Evolutionary conservation across 495 filamentous ascomycete species (phyloP), one percentile per base, ranked within the genome.

Genomic region (Amphirosellinia nigrospora): DNA sequence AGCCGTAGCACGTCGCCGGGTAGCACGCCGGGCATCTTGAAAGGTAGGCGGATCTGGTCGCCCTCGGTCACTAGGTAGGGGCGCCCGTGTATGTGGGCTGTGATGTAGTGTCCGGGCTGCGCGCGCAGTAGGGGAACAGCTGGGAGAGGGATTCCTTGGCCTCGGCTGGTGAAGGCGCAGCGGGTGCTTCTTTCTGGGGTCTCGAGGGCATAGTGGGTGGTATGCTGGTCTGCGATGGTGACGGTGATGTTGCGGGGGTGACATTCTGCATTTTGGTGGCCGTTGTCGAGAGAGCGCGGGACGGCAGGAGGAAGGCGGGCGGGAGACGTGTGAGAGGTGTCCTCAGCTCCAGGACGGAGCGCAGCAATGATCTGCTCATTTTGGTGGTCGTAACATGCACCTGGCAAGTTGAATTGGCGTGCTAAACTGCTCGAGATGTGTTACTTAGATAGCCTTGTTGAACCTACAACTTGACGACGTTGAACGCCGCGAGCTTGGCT

Each of bases 61-160:
- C 96, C 96, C 41, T 80, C 82, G 0, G 94, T 98, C 71, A 98
- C 87, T 6, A 98, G 93, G 87, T 97, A 99, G 21, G 94, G 93
- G 23, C 86, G 86, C 4, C 89, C 91, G 83, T 99, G 93, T 75
- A 99, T 89, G 81, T 96, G 93, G 11, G 92, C 86, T 32, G 90
- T 91, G 69, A 96, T 88, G 86, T 96, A 99, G 87, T 97, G 93
- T 0, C 88, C 84, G 10, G 88, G 85, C 80, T 99, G 96, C 46
- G 90, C 84, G 70, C 85, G 84, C 46, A 99, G 89, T 69, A 93
- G 84, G 4, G 92, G 62, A 97, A 91, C 41, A 92, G 86, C 46
- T 87, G 45, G 65, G 82, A 82, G 74, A 91, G 78, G 73, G 82
- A 83, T 58, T 68, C 66, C 34, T 70, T 19, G 56, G 78, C 73